Conservation (phyloP, 805 yeast species). For the Wickerhamiella azymoides region DNA sequence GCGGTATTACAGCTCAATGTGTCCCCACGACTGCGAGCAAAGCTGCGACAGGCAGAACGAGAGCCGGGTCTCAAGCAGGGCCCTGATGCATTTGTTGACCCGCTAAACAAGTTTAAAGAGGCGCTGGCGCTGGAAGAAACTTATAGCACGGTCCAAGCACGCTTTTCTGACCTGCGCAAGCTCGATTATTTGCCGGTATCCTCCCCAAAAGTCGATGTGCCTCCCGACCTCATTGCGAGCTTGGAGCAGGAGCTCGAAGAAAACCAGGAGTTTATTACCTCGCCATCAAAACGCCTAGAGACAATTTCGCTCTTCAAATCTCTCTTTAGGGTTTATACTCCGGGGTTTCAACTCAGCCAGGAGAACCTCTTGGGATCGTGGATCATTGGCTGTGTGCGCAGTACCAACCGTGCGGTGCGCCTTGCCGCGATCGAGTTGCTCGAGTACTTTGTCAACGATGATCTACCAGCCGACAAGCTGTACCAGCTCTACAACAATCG, state of each 20-base stretch:
- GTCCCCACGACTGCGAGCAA: not conserved
- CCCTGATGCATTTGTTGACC: not conserved
- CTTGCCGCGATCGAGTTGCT: slow-evolving; percentile 4
- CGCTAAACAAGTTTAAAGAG: not conserved
- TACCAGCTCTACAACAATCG: not conserved
- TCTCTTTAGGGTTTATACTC: slow-evolving; percentile 18
- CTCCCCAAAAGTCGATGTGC: not conserved
- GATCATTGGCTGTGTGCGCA: slow-evolving; percentile 10
- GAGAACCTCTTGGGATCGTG: slow-evolving; percentile 10
- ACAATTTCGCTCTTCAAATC: not conserved
- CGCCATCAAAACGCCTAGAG: not conserved
- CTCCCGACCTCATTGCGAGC: not conserved
- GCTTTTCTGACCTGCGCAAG: not conserved
- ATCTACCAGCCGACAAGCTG: slow-evolving; percentile 4
- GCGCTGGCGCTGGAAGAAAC: not conserved
- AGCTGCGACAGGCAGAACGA: not conserved
- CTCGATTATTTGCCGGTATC: not conserved
- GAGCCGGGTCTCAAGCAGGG: not conserved
- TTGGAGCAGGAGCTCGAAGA: not conserved
- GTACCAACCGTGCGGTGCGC: slow-evolving; percentile 7
- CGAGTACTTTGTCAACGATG: not conserved
- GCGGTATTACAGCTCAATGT: not conserved
- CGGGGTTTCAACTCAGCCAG: slow-evolving; percentile 7
- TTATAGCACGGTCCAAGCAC: not conserved
- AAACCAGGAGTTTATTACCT: not conserved